Conservation (phyloP, 768 basidiomycete species). For the Suillus lakei region DNA sequence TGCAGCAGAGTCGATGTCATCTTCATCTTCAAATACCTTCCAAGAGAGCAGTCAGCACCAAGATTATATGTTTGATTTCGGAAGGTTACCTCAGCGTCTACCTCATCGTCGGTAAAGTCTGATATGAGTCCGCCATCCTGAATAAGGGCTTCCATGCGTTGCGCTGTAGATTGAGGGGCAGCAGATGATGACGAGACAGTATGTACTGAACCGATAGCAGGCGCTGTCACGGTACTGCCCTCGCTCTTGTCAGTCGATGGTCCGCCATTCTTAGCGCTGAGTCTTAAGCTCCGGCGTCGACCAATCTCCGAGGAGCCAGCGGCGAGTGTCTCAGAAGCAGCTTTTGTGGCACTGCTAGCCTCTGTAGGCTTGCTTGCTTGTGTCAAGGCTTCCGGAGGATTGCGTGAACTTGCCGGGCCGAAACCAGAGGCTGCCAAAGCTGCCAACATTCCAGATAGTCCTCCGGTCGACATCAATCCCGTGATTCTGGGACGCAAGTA, state of each 20-base stretch:
- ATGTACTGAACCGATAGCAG: conserved; percentile 19
- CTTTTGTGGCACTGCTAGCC: conserved; percentile 35
- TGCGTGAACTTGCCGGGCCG: conserved; percentile 49
- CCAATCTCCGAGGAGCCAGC: conserved; percentile 47
- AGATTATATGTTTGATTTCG: conserved; percentile 2
- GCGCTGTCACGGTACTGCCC: conserved; percentile 17
- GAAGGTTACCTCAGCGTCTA: conserved; percentile 68
- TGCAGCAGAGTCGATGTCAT: conserved; percentile 69
- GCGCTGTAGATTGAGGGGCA: conserved; percentile 19
- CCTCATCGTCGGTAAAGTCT: conserved; percentile 84
- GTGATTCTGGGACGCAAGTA: conserved; percentile 92
- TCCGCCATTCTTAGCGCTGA: conserved; percentile 70
- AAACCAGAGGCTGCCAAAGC: conserved; percentile 81
- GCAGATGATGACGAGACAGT: conserved; percentile 34
- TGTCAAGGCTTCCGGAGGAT: conserved; percentile 38
- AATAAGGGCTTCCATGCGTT: conserved; percentile 55
- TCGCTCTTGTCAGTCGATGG: conserved; percentile 20
- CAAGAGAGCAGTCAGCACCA: conserved; percentile 17
- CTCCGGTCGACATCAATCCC: conserved; percentile 63
- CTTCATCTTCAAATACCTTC: conserved; percentile 86
- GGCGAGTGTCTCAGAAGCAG: conserved; percentile 28
- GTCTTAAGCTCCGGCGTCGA: conserved; percentile 81
- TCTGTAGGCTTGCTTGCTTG: conserved; percentile 20
- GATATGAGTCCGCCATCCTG: conserved; percentile 67
- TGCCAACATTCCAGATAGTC: conserved; percentile 90